A percentile compares a stretch with the other conserved stretches of the same genome.
Conservation (phyloP, 805 yeast species). For the Starmerella tilneyi region DNA sequence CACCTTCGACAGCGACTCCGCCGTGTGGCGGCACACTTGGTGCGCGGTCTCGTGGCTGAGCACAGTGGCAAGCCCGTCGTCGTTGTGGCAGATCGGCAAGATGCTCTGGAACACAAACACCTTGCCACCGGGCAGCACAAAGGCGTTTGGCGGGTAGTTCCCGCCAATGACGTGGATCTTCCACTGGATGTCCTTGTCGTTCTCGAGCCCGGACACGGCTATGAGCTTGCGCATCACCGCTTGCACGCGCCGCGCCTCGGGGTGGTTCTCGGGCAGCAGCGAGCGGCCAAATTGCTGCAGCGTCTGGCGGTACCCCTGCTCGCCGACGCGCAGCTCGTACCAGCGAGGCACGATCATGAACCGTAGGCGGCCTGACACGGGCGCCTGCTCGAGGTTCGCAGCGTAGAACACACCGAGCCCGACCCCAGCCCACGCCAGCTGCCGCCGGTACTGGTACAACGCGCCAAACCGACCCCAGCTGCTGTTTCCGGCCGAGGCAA, state of each 20-base stretch:
- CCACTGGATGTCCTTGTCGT: conserved; percentile 41
- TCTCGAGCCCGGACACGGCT: conserved; percentile 30
- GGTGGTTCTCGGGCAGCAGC: conserved; percentile 55
- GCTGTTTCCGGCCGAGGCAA: conserved; percentile 27
- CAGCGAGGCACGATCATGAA: conserved; percentile 61
- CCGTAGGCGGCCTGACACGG: conserved; percentile 62
- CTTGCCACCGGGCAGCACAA: conserved; percentile 91
- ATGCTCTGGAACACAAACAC: conserved; percentile 80
- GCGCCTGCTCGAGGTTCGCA: conserved; percentile 64
- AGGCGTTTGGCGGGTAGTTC: conserved; percentile 82
- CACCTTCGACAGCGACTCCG: conserved; percentile 66
- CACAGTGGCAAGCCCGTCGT: conserved; percentile 92
- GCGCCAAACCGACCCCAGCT: conserved; percentile 12
- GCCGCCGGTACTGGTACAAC: conserved; percentile 16
- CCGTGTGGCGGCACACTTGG: conserved; percentile 83
- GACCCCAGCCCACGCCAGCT: conserved; percentile 26
- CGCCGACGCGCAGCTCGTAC: conserved; percentile 55
- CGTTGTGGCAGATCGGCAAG: conserved; percentile 64
- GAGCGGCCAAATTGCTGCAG: conserved; percentile 42
- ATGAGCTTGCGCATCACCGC: conserved; percentile 56
- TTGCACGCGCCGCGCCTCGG: conserved; percentile 47
- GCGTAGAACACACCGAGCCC: conserved; percentile 35
- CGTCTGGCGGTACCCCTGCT: conserved; percentile 51
- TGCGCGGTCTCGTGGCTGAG: conserved; percentile 89
- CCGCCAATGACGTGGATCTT: conserved; percentile 67